Conservation (phyloP, 208 protist species). For the Trypanosoma avium region DNA sequence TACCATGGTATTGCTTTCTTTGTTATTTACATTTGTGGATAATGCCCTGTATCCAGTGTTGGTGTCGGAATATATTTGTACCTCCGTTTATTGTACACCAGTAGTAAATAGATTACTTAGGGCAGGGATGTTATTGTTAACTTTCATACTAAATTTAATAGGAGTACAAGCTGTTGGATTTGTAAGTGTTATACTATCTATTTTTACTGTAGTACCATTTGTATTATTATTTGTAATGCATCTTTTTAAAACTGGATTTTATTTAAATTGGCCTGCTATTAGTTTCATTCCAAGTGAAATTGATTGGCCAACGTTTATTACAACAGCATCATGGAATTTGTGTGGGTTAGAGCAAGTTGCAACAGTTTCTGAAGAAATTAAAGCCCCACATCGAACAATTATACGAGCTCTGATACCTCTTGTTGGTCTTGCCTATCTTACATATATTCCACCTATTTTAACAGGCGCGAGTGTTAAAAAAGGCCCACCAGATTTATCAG, state of each 20-base stretch:
- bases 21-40: conserved; percentile 67
- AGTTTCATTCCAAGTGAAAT: conserved; percentile 54
- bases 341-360: conserved; percentile 80
- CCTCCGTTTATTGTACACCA: conserved; percentile 37
- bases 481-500: conserved; percentile 43
- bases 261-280: conserved; percentile 75
- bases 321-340: conserved; percentile 82
- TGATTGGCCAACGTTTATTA: conserved; percentile 69
- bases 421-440: conserved; percentile 60
- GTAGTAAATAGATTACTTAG: conserved; percentile 30
- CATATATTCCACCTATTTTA: conserved; percentile 75
- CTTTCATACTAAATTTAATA: conserved; percentile 62
- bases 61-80: conserved; percentile 79
- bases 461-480: conserved; percentile 52
- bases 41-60: conserved; percentile 80
- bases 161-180: conserved; percentile 66
- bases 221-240: conserved; percentile 63
- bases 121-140: conserved; percentile 48
- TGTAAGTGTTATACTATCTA: conserved; percentile 54
- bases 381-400: conserved; percentile 64
- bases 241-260: conserved; percentile 49
- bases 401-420: conserved; percentile 61
- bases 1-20: conserved; percentile 57
- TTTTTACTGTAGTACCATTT: conserved; percentile 61
- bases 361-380: conserved; percentile 64